Evolutionary conservation across 2,329 filamentous ascomycete species (phyloP).

Genomic region (Clonostachys sp.): DNA sequence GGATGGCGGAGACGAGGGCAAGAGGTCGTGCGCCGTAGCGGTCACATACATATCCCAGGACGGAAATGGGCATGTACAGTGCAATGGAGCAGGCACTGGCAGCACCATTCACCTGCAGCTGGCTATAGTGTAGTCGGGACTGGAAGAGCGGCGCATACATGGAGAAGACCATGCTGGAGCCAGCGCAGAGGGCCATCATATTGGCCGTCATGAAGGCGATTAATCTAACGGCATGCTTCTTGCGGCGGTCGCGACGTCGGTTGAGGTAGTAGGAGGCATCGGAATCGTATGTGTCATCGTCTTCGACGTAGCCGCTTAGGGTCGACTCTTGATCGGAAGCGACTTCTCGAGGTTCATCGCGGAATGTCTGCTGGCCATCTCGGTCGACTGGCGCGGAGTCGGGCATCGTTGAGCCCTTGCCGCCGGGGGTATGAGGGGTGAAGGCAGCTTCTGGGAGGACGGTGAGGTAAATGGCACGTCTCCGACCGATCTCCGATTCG

Average conservation of each 20-base stretch:
- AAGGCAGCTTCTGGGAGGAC: no score
- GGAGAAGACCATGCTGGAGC: slow-evolving; percentile 89
- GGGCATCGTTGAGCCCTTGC: neutral
- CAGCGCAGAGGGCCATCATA: slow-evolving; percentile 68
- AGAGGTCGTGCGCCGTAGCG: slow-evolving; percentile 76
- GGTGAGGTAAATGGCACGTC: no score
- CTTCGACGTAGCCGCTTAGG: slow-evolving; percentile 1
- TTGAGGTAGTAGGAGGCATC: neutral
- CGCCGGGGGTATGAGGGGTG: no score
- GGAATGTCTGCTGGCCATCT: slow-evolving; percentile 1
- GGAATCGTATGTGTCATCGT: slow-evolving; percentile 5
- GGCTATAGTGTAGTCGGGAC: slow-evolving; percentile 78
- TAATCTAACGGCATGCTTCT: slow-evolving; percentile 28
- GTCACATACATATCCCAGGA: slow-evolving; percentile 90
- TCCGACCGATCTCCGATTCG: no score
- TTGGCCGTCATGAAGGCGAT: slow-evolving; percentile 51
- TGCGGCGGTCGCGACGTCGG: slow-evolving; percentile 10
- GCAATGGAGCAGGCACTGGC: slow-evolving; percentile 83
- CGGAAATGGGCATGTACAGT: slow-evolving; percentile 86
- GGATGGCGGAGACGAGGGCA: slow-evolving; percentile 63
- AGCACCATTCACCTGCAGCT: slow-evolving; percentile 87
- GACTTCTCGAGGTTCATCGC: neutral
- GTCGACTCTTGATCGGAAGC: neutral
- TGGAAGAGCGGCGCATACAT: slow-evolving; percentile 92
- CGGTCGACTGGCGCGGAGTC: neutral